A percentile compares a stretch with the other conserved stretches of the same genome.
Conservation (phyloP, 192 early-diverging fungal genomes). For the Podila epigama region DNA sequence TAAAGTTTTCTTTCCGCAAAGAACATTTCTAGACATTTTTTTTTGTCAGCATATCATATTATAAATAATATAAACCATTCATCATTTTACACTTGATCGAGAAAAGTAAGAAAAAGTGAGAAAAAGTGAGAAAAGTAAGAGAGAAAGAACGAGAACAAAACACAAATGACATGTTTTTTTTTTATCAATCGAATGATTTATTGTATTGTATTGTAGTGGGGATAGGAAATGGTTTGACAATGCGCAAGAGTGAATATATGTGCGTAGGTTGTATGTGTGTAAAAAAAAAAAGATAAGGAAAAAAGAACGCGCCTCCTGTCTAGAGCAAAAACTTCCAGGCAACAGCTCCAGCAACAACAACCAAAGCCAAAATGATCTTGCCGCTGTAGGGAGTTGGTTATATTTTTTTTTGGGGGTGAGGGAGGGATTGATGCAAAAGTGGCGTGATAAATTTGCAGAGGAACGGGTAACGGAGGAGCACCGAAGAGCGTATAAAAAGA, state of each 20-base stretch:
- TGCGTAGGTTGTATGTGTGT: neutral
- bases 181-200: neutral
- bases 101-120: neutral
- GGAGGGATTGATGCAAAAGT: too few relatives aligned
- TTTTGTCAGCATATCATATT: neutral
- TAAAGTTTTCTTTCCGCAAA: slow-evolving; percentile 71
- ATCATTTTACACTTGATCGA: too few relatives aligned
- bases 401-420: too few relatives aligned
- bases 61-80: neutral
- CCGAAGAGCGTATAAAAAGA: too few relatives aligned
- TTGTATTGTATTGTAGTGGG: too few relatives aligned
- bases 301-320: neutral
- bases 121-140: neutral
- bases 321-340: slow-evolving; percentile 42
- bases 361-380: slow-evolving; percentile 15
- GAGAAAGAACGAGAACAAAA: neutral
- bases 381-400: neutral
- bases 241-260: too few relatives aligned
- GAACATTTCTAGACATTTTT: slow-evolving; percentile 64
- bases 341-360: slow-evolving; percentile 17
- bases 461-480: neutral
- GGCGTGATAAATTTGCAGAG: slow-evolving; percentile 21
- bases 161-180: neutral
- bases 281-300: neutral
- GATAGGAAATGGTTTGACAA: too few relatives aligned